Conservation (phyloP, 2,329 filamentous ascomycete species). For the Mycosphaerelloides madeirae region DNA sequence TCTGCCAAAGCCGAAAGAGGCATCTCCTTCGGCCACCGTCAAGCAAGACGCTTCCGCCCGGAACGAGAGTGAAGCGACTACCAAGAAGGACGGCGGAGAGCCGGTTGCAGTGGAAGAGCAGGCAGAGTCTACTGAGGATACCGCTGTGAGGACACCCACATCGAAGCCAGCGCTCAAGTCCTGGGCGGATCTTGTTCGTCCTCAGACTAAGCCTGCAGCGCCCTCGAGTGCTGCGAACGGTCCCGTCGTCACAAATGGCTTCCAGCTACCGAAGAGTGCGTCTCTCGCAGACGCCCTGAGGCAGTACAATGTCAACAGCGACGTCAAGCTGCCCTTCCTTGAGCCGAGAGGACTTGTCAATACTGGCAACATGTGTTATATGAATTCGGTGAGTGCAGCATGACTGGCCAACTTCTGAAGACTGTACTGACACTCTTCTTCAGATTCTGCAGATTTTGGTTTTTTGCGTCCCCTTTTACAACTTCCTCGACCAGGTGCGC, state of each 20-base stretch:
- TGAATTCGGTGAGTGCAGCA: conserved; percentile 82
- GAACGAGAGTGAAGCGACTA: conserved; percentile 10
- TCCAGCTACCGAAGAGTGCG: conserved; percentile 39
- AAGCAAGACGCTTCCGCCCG: conserved; percentile 23
- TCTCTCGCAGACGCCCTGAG: conserved; percentile 73
- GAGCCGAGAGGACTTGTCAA: conserved; percentile 93
- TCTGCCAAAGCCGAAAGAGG: conserved; percentile 39
- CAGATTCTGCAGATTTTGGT: conserved; percentile 92
- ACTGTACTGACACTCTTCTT: conserved; percentile 1
- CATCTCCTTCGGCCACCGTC: conserved; percentile 33
- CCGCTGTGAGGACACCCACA: conserved; percentile 41
- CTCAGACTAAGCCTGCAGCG: conserved; percentile 39
- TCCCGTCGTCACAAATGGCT: conserved; percentile 19
- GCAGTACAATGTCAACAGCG: conserved; percentile 63
- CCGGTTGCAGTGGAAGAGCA: conserved; percentile 10
- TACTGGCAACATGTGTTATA: conserved; percentile 98
- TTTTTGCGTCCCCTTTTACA: conserved; percentile 90
- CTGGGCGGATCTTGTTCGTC: conserved; percentile 65
- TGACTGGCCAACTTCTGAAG: not conserved
- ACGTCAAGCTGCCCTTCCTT: conserved; percentile 70
- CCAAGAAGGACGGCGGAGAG: conserved; percentile 11
- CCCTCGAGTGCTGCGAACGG: conserved; percentile 26
- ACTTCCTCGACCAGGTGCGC: conserved; percentile 82
- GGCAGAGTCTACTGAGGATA: conserved; percentile 32
- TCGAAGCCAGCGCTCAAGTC: conserved; percentile 45